Conservation (phyloP, 495 filamentous ascomycete genomes). For the Lasiosphaeriaceae sp. region DNA sequence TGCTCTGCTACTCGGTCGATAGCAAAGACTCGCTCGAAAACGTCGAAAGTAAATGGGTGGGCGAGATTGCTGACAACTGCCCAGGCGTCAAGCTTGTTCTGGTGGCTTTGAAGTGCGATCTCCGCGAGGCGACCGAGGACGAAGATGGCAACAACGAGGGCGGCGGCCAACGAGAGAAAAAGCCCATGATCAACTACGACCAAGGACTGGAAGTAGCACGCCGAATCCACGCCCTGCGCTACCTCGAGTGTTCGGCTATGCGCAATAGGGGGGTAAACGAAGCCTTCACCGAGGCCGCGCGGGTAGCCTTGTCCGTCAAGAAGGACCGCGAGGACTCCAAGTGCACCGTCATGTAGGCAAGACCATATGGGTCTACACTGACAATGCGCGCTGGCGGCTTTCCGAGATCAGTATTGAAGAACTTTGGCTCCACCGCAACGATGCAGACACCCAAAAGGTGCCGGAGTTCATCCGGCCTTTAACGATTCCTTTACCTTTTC, state of each 20-base stretch:
- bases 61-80: constrained; percentile 96
- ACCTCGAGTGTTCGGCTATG: constrained; percentile 98
- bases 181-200: constrained; percentile 82
- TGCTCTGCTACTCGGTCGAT: constrained; percentile 98
- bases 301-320: constrained; percentile 92
- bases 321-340: constrained; percentile 52
- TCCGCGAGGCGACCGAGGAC: constrained; percentile 67
- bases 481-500: background rate
- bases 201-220: constrained; percentile 90
- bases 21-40: constrained; percentile 95
- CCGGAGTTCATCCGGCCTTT: background rate
- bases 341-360: constrained; percentile 53
- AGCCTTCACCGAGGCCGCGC: constrained; percentile 95
- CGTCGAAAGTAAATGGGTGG: constrained; percentile 96
- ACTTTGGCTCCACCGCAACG: background rate
- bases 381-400: background rate
- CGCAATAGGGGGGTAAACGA: constrained; percentile 96
- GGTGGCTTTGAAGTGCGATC: constrained; percentile 95
- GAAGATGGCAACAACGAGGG: constrained; percentile 42
- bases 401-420: background rate
- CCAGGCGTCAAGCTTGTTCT: constrained; percentile 89
- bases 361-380: background rate
- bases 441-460: background rate
- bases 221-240: constrained; percentile 81
- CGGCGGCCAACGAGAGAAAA: constrained; percentile 51